These are phyloP conservation scores for Scheffersomyces segobiensis DNA, from an alignment of 1,139 yeast species.

Conservation along the genomic window DNA sequence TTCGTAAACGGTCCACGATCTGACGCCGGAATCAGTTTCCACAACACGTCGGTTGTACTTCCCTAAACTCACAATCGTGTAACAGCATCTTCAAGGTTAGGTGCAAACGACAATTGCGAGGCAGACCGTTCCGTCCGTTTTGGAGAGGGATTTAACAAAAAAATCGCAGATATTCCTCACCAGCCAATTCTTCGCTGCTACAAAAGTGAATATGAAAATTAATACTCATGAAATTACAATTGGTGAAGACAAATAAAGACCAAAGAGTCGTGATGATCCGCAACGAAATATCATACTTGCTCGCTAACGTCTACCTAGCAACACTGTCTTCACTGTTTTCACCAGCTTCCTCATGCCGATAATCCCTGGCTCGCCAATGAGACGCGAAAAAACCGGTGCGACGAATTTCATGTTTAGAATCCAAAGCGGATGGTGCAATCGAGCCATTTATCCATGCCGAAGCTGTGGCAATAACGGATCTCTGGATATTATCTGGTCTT, in stretches of 20 bases:
- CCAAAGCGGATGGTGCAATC: background rate
- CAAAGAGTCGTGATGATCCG: too few species aligned
- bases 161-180: background rate
- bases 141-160: too few species aligned
- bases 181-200: background rate
- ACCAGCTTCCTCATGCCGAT: background rate
- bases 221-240: too few species aligned
- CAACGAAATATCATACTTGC: too few species aligned
- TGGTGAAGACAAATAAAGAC: too few species aligned
- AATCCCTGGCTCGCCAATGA: background rate
- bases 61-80: background rate
- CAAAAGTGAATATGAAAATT: too few species aligned
- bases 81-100: background rate
- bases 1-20: background rate
- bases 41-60: background rate
- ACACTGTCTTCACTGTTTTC: too few species aligned
- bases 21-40: background rate
- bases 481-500: background rate
- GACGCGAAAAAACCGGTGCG: background rate
- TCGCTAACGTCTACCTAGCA: too few species aligned
- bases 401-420: background rate
- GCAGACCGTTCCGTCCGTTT: too few species aligned
- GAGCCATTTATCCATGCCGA: background rate
- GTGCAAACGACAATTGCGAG: background rate
- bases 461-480: background rate